Percentiles rank a stretch among this genome's conserved stretches.
phyloP scores from a whole-genome alignment of 2,329 filamentous ascomycete genomes.

The Cadophora malorum region DNA sequence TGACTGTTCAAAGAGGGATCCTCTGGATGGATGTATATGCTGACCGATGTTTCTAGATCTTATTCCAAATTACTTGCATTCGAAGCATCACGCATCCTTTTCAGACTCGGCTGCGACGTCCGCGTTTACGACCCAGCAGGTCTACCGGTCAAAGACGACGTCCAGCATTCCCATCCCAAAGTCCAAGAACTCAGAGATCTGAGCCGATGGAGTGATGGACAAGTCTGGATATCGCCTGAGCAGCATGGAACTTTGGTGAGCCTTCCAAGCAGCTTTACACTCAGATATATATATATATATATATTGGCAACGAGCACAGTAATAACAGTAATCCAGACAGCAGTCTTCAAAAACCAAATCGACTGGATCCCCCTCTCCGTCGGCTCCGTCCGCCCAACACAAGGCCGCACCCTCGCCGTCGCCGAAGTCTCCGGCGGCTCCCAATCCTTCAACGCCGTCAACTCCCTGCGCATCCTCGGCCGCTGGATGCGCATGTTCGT shows the following conservation, averaged over 20 bases:
- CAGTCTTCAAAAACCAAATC: constrained; percentile 73
- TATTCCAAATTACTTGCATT: constrained; percentile 66
- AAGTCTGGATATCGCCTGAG: constrained; percentile 70
- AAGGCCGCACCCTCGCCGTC: constrained; percentile 67
- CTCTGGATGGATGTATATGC: background rate
- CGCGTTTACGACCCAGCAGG: constrained; percentile 64
- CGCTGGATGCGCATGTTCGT: constrained; percentile 75
- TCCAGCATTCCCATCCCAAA: constrained; percentile 61
- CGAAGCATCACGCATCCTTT: constrained; percentile 65
- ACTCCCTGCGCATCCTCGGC: constrained; percentile 67
- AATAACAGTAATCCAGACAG: constrained; percentile 53
- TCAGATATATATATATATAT: no score
- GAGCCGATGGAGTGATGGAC: constrained; percentile 69
- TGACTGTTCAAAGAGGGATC: background rate
- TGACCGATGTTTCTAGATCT: constrained; percentile 49
- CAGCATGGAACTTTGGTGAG: constrained; percentile 60
- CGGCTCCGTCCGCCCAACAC: constrained; percentile 68
- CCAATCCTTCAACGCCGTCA: constrained; percentile 72
- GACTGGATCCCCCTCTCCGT: constrained; percentile 71
- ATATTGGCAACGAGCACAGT: background rate
- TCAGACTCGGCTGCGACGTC: constrained; percentile 70
- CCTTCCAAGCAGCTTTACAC: background rate
- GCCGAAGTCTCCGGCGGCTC: constrained; percentile 69
- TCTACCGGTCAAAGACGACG: constrained; percentile 68
- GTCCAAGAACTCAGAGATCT: constrained; percentile 68